Conservation (phyloP, 257 asterid species). For the Voacanga thouarsii region DNA sequence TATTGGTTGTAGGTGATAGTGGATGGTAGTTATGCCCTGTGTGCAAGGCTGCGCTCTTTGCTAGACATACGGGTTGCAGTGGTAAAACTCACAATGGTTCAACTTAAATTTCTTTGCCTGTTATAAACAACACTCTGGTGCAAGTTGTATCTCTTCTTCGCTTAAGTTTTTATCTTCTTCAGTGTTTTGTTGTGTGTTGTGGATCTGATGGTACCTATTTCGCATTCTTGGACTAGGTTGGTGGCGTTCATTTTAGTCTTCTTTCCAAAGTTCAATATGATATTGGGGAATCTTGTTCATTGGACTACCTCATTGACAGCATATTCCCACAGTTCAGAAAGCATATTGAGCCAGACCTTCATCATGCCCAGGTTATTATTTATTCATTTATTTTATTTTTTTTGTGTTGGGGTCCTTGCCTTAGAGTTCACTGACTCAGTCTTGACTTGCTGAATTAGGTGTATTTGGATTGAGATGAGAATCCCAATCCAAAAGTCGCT, state of each 20-base stretch:
- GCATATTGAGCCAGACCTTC: constrained; percentile 98
- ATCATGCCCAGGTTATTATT: constrained; percentile 66
- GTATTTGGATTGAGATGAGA: too few relatives aligned
- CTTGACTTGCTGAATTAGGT: constrained; percentile 36
- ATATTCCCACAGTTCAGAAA: constrained; percentile 95
- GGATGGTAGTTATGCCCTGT: constrained; percentile 95
- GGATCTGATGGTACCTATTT: constrained; percentile 13
- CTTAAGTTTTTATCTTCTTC: constrained; percentile 18
- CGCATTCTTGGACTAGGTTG: constrained; percentile 64
- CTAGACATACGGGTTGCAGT: constrained; percentile 99
- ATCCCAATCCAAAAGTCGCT: too few relatives aligned
- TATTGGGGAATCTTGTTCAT: constrained; percentile 95
- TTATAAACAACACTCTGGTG: not conserved
- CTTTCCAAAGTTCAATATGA: constrained; percentile 98
- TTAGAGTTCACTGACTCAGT: constrained; percentile 23
- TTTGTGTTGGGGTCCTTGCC: too few relatives aligned
- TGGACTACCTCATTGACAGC: constrained; percentile 98
- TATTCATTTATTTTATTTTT: too few relatives aligned
- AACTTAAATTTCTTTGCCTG: not conserved
- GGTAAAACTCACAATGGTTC: constrained; percentile 46
- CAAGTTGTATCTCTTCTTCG: constrained; percentile 1
- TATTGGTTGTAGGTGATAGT: constrained; percentile 62
- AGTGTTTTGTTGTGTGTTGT: constrained; percentile 12
- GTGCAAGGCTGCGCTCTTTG: constrained; percentile 88
- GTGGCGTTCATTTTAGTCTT: constrained; percentile 98